Evolutionary conservation across 257 asterid genomes (phyloP).

Genomic region (Nicotiana otophora): DNA sequence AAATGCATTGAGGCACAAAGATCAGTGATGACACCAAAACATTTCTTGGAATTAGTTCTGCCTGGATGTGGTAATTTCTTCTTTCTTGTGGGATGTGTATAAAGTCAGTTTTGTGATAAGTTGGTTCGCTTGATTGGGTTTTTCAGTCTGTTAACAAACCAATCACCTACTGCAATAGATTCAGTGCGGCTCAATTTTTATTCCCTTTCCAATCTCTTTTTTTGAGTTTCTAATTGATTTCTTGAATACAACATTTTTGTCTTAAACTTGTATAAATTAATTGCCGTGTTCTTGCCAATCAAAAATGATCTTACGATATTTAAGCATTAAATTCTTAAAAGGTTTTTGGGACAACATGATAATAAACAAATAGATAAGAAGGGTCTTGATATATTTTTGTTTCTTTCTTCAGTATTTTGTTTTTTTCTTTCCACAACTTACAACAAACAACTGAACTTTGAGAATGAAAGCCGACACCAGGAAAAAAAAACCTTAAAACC

Average conservation of each 20-base stretch:
- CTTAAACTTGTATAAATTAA: not conserved
- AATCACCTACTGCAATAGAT: not conserved
- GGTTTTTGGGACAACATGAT: not conserved
- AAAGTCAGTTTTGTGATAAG: not conserved
- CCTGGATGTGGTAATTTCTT: conserved; percentile 56
- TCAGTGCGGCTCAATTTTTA: not conserved
- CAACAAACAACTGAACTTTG: not conserved
- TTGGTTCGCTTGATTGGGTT: not conserved
- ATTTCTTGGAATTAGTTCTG: conserved; percentile 51
- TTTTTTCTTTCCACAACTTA: not conserved
- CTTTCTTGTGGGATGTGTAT: not conserved
- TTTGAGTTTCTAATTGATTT: not conserved
- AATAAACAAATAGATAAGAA: not conserved
- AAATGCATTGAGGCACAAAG: conserved; percentile 61
- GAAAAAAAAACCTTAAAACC: not conserved
- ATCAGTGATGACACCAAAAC: conserved; percentile 7
- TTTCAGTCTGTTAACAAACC: not conserved
- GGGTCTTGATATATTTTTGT: not conserved
- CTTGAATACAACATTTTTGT: not conserved
- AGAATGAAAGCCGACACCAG: not conserved
- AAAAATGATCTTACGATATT: not conserved
- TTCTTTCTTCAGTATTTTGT: not conserved
- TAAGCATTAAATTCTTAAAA: not conserved
- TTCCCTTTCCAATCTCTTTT: not conserved
- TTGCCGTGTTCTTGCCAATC: no score